These are phyloP conservation scores for Xylaria venustula DNA, from an alignment of 495 filamentous ascomycete species.

Conservation along the genomic window DNA sequence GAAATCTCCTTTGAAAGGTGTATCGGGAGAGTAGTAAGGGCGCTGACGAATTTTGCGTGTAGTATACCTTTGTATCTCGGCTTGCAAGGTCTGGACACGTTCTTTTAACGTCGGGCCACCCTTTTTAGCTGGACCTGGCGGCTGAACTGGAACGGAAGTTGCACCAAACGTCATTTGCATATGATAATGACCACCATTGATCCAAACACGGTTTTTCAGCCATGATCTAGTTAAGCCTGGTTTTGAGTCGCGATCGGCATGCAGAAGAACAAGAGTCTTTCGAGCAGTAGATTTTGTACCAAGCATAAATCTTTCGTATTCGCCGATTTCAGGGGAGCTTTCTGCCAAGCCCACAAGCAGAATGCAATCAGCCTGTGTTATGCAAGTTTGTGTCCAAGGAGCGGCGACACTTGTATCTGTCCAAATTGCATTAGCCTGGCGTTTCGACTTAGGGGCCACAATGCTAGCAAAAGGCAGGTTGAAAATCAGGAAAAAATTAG, in stretches of 20 bases:
- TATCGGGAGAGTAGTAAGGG: conserved; percentile 85
- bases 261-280: conserved; percentile 91
- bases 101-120: conserved; percentile 88
- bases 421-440: conserved; percentile 18
- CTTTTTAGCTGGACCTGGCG: conserved; percentile 60
- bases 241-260: conserved; percentile 83
- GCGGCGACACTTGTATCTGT: conserved; percentile 86
- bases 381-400: conserved; percentile 98
- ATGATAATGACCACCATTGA: conserved; percentile 98
- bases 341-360: conserved; percentile 90
- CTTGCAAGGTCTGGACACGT: conserved; percentile 89
- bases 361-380: conserved; percentile 93
- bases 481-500: conserved; percentile 49
- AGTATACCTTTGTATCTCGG: conserved; percentile 97
- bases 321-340: conserved; percentile 82
- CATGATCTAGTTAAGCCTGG: conserved; percentile 82
- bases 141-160: conserved; percentile 73
- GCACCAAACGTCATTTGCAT: conserved; percentile 91
- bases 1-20: conserved; percentile 94
- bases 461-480: neutral
- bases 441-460: neutral
- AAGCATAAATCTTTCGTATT: conserved; percentile 92
- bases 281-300: conserved; percentile 96
- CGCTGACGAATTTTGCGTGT: conserved; percentile 81
- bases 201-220: conserved; percentile 93